A percentile compares a stretch with the other conserved stretches of the same genome.
Evolutionary conservation across 495 filamentous ascomycete genomes (phyloP).

Genomic region (Penicillium ucsense): DNA sequence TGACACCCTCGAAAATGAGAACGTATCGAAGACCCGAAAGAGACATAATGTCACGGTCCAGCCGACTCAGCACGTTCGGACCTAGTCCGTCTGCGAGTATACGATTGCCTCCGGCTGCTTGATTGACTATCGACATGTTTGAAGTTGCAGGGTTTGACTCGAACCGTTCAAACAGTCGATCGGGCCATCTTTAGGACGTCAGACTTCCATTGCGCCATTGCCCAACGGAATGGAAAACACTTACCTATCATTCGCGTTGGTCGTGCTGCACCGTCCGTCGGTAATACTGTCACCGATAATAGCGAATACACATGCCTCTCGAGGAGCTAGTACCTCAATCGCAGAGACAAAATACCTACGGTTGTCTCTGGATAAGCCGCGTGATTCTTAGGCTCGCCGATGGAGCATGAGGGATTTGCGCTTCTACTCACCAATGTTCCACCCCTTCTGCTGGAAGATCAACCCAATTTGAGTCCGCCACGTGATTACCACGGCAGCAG

Average conservation of each 20-base stretch:
- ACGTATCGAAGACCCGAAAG: constrained; percentile 49
- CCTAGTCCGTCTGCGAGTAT: constrained; percentile 54
- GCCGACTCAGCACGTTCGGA: constrained; percentile 48
- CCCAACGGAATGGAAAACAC: neutral
- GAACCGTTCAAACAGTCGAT: constrained; percentile 49
- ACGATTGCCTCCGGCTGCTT: constrained; percentile 66
- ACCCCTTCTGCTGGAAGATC: constrained; percentile 16
- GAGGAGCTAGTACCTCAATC: constrained; percentile 47
- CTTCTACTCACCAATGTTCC: constrained; percentile 20
- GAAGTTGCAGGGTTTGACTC: constrained; percentile 35
- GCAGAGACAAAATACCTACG: constrained; percentile 50
- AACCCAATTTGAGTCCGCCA: constrained; percentile 35
- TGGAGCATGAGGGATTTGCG: neutral
- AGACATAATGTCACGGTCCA: constrained; percentile 54
- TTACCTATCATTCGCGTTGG: constrained; percentile 56
- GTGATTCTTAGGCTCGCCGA: neutral
- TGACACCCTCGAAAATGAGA: constrained; percentile 66
- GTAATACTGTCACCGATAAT: constrained; percentile 70
- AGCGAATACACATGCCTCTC: constrained; percentile 35
- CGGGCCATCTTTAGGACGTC: constrained; percentile 46
- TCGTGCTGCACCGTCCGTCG: constrained; percentile 55
- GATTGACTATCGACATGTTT: constrained; percentile 50
- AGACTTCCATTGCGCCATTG: neutral
- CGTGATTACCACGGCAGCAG: constrained; percentile 45
- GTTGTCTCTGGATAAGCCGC: neutral